Percentiles rank a stretch among this genome's conserved stretches.
Evolutionary conservation across 441 rosid genomes (phyloP).

Genomic region (Aleurites moluccanus): DNA sequence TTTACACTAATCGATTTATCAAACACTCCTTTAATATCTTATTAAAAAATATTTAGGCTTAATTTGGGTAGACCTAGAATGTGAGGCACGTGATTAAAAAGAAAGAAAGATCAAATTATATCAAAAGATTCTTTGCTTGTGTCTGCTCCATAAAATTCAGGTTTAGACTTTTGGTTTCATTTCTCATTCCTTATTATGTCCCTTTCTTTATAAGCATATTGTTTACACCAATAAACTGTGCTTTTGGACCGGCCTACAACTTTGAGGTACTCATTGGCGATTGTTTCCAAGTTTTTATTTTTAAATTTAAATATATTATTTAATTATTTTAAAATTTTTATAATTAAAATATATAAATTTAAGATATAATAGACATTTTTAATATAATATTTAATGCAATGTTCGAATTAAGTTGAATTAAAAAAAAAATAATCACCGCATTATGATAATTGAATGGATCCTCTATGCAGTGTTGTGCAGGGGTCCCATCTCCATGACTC

Average conservation of each 20-base stretch:
- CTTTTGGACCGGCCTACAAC: not conserved
- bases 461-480: not conserved
- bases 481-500: not conserved
- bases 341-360: too few species aligned
- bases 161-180: not conserved
- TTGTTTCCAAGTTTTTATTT: too few species aligned
- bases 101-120: not conserved
- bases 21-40: too few species aligned
- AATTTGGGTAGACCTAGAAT: not conserved
- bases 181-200: not conserved
- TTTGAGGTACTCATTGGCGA: not conserved
- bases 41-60: too few species aligned
- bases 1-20: too few species aligned
- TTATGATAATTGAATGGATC: not conserved
- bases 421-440: not conserved
- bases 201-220: constrained; percentile 5
- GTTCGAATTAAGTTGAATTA: too few species aligned
- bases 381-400: too few species aligned
- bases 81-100: not conserved
- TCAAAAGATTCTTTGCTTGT: constrained; percentile 15
- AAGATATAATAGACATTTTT: too few species aligned
- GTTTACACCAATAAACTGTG: not conserved
- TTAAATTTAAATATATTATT: too few species aligned
- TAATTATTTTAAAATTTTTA: too few species aligned
- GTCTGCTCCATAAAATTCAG: not conserved